phyloP scores from a whole-genome alignment of 192 early-diverging fungal species.

The Entophlyctis luteolus region DNA sequence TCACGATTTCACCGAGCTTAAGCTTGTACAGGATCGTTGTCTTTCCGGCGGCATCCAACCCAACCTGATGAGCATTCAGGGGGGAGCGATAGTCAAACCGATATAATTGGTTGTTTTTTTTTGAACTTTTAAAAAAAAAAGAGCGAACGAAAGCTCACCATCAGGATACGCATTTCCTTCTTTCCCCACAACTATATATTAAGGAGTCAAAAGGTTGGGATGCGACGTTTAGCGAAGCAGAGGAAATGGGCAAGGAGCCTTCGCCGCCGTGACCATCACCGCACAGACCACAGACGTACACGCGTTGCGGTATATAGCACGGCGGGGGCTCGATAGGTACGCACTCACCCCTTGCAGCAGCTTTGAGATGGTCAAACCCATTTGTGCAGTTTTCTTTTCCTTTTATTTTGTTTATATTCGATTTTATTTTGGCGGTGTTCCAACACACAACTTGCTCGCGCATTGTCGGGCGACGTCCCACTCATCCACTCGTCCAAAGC shows the following conservation, averaged over 20 bases:
- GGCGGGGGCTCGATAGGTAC: too few species aligned
- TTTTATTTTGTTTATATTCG: background rate
- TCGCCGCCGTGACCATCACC: background rate
- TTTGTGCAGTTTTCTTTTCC: slow-evolving; percentile 34
- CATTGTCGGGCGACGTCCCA: too few species aligned
- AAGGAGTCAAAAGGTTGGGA: background rate
- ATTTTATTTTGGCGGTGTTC: background rate
- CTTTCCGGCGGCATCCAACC: slow-evolving; percentile 55
- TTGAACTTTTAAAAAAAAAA: background rate
- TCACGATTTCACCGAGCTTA: slow-evolving; percentile 96
- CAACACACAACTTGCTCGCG: background rate
- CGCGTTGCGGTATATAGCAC: background rate
- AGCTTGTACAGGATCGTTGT: slow-evolving; percentile 98
- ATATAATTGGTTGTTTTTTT: background rate
- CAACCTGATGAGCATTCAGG: slow-evolving; percentile 50
- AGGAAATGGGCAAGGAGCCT: background rate
- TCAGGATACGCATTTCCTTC: slow-evolving; percentile 95
- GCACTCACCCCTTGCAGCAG: slow-evolving; percentile 36
- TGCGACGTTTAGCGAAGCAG: too few species aligned
- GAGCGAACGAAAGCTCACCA: slow-evolving; percentile 48
- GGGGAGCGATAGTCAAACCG: background rate
- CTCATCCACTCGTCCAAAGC: too few species aligned
- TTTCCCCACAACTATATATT: slow-evolving; percentile 67
- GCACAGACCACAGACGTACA: background rate
- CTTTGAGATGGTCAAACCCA: slow-evolving; percentile 67